These are phyloP conservation scores for Echinosophora koreensis DNA, from an alignment of 306 rosid species.

Conservation along the genomic window DNA sequence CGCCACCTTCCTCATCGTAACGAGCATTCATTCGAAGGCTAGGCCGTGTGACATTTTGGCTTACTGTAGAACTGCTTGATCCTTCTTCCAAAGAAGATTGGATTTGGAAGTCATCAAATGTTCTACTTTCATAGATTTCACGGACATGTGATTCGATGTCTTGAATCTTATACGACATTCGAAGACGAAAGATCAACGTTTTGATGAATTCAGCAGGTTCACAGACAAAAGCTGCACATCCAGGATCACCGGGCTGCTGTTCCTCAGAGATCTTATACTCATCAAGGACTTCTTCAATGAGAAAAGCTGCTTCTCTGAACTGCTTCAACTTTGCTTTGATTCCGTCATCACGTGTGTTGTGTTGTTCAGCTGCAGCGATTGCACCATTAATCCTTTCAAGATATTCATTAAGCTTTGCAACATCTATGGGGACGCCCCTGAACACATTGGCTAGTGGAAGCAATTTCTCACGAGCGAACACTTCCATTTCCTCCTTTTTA, in stretches of 20 bases:
- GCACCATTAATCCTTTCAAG: not conserved
- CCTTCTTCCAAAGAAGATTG: not conserved
- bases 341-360: not conserved
- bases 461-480: not conserved
- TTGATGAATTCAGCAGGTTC: not conserved
- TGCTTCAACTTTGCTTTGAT: conserved; percentile 12
- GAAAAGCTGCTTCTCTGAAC: not conserved
- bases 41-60: not conserved
- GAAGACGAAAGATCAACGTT: not conserved
- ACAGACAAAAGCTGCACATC: not conserved
- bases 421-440: not conserved
- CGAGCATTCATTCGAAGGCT: not conserved
- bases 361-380: not conserved
- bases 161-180: not conserved
- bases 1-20: not conserved
- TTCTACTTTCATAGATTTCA: conserved; percentile 10
- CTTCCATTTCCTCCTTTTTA: not conserved
- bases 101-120: not conserved
- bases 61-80: not conserved
- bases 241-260: not conserved
- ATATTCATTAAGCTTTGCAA: not conserved
- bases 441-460: not conserved
- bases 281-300: conserved; percentile 30
- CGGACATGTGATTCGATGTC: not conserved
- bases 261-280: not conserved